These are phyloP conservation scores for Penicillium tannophilum DNA, from an alignment of 495 filamentous ascomycete species.

Conservation along the genomic window DNA sequence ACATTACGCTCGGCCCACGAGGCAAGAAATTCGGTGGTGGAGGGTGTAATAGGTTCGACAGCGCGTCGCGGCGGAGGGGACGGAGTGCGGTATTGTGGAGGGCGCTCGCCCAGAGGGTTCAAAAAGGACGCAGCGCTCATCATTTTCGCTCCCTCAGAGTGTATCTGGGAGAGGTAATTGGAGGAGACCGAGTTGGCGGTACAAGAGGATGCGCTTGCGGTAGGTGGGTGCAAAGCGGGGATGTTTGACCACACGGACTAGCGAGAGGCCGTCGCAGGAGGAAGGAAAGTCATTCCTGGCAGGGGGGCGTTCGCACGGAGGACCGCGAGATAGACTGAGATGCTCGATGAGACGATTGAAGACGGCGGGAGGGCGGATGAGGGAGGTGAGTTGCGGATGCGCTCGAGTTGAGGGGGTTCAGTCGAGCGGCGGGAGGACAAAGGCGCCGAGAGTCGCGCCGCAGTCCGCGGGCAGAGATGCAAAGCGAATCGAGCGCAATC, in stretches of 20 bases:
- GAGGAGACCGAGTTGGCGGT: constrained; percentile 22
- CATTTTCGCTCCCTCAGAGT: constrained; percentile 33
- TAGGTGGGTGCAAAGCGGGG: constrained; percentile 52
- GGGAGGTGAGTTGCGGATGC: constrained; percentile 38
- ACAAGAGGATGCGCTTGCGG: constrained; percentile 43
- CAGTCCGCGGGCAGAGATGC: constrained; percentile 32
- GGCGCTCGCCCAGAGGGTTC: constrained; percentile 42
- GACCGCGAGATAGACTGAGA: constrained; percentile 27
- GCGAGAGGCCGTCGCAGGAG: constrained; percentile 47
- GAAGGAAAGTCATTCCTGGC: constrained; percentile 51
- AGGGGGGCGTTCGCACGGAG: constrained; percentile 32
- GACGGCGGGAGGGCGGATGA: constrained; percentile 24
- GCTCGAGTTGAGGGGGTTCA: constrained; percentile 38
- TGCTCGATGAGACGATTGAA: constrained; percentile 26
- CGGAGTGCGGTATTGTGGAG: constrained; percentile 55
- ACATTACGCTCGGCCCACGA: constrained; percentile 37
- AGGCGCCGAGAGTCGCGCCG: constrained; percentile 41
- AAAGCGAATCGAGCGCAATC: constrained; percentile 19
- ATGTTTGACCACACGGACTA: constrained; percentile 51
- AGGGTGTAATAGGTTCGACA: constrained; percentile 55
- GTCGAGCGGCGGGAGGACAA: constrained; percentile 41
- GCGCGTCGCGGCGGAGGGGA: constrained; percentile 57
- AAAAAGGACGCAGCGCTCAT: constrained; percentile 51
- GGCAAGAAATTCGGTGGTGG: constrained; percentile 35
- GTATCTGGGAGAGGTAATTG: constrained; percentile 15